Conservation (phyloP, 148 eudicot genomes). For the Fallopia convolvulus region DNA sequence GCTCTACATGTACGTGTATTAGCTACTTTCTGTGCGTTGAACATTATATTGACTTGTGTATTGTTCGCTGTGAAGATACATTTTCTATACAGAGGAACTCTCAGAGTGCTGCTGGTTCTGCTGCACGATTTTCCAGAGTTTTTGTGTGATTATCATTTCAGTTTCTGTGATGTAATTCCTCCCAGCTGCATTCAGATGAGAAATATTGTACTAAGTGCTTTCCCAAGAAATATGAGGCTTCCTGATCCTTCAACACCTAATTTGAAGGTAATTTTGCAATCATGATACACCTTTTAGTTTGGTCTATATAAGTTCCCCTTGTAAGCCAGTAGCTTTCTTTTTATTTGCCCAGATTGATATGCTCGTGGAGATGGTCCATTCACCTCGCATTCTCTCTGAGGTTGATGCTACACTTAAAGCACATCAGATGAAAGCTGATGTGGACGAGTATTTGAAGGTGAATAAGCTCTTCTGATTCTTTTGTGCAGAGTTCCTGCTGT, state of each 20-base stretch:
- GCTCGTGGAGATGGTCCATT: slow-evolving; percentile 66
- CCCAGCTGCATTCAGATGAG: slow-evolving; percentile 98
- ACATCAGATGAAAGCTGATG: slow-evolving; percentile 77
- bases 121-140: slow-evolving; percentile 97
- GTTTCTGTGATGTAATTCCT: slow-evolving; percentile 96
- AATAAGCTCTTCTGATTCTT: neutral
- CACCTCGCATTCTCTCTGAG: slow-evolving; percentile 87
- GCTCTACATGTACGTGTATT: neutral
- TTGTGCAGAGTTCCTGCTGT: neutral
- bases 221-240: slow-evolving; percentile 96
- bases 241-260: slow-evolving; percentile 98
- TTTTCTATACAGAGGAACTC: slow-evolving; percentile 81
- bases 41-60: neutral
- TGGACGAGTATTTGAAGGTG: slow-evolving; percentile 89
- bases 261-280: slow-evolving; percentile 47
- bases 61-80: slow-evolving; percentile 46
- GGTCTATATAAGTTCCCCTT: neutral
- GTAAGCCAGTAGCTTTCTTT: slow-evolving; percentile 6
- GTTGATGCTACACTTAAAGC: slow-evolving; percentile 75
- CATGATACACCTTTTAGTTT: too few species aligned
- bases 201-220: slow-evolving; percentile 92
- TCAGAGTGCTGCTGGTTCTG: slow-evolving; percentile 84
- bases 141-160: slow-evolving; percentile 91
- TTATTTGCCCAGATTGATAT: slow-evolving; percentile 62
- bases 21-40: neutral